Percentiles rank a stretch among this genome's conserved stretches.
Evolutionary conservation across 352 stramenopile genomes (phyloP).

Genomic region (Plasmopara viticola): DNA sequence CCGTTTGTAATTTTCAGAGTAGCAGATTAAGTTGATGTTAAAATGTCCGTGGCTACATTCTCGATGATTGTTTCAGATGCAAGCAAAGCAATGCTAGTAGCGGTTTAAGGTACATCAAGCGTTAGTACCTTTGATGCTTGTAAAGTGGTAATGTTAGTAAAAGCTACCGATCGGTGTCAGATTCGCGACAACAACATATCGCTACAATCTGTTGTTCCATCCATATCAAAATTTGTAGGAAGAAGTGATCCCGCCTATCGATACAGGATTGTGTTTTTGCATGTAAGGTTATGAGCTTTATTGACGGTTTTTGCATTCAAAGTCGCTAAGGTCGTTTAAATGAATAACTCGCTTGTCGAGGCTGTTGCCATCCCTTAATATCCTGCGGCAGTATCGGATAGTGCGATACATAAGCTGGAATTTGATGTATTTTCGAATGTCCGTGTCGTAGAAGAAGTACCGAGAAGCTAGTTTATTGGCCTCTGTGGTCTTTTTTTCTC

Average conservation of each 20-base stretch:
- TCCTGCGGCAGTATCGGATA: too few species aligned
- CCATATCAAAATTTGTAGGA: slow-evolving; percentile 2
- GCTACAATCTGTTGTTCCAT: not conserved
- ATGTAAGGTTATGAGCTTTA: slow-evolving; percentile 1
- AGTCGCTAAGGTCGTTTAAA: not conserved
- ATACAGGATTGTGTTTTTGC: slow-evolving; percentile 1
- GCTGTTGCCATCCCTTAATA: not conserved
- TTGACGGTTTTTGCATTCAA: not conserved
- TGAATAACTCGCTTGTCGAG: not conserved
- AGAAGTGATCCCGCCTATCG: slow-evolving; percentile 9
- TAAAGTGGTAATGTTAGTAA: slow-evolving; percentile 8
- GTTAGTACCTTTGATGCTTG: slow-evolving; percentile 9
- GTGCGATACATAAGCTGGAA: not conserved
- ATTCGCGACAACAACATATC: not conserved
- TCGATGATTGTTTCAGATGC: slow-evolving; percentile 5
- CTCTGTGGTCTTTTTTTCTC: not conserved
- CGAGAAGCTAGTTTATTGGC: not conserved
- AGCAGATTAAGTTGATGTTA: not conserved
- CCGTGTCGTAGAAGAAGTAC: not conserved
- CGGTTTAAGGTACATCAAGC: slow-evolving; percentile 6
- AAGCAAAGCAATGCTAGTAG: slow-evolving; percentile 6
- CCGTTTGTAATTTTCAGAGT: slow-evolving; percentile 1
- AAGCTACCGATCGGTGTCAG: not conserved
- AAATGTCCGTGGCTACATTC: not conserved
- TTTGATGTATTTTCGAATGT: not conserved